Percentiles rank a stretch among this genome's conserved stretches.
Evolutionary conservation across 805 yeast genomes (phyloP).

Genomic region (Yarrowia keelungensis): DNA sequence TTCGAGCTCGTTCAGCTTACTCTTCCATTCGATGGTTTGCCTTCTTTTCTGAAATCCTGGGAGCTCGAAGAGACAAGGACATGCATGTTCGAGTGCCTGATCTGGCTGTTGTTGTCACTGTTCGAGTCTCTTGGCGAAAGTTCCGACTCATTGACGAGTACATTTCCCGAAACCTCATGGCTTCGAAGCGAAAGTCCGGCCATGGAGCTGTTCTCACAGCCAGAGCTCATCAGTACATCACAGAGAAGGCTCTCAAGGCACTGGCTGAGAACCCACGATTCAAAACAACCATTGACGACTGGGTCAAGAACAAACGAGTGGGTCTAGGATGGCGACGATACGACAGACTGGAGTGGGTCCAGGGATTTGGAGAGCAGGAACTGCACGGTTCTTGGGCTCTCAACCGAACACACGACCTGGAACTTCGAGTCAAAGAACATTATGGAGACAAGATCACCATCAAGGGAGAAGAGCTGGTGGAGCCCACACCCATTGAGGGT

Average conservation of each 20-base stretch:
- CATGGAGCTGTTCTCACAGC: conserved; percentile 5
- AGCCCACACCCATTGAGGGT: conserved; percentile 85
- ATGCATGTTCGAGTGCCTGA: conserved; percentile 57
- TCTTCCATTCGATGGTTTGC: conserved; percentile 70
- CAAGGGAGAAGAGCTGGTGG: conserved; percentile 50
- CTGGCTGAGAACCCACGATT: conserved; percentile 45
- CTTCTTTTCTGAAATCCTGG: conserved; percentile 59
- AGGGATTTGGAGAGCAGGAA: conserved; percentile 55
- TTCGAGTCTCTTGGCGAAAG: conserved; percentile 56
- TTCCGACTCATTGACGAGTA: conserved; percentile 36
- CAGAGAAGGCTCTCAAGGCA: conserved; percentile 51
- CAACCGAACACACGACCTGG: conserved; percentile 60
- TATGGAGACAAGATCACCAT: conserved; percentile 45
- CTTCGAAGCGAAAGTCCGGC: background rate
- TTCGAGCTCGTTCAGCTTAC: conserved; percentile 61
- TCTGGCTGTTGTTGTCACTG: conserved; percentile 54
- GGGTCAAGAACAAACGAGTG: conserved; percentile 45
- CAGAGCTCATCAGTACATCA: conserved; percentile 50
- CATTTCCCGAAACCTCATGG: conserved; percentile 17
- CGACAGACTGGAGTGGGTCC: conserved; percentile 77
- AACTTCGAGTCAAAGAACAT: conserved; percentile 57
- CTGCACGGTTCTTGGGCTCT: conserved; percentile 56
- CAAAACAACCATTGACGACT: conserved; percentile 34
- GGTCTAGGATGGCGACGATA: conserved; percentile 71
- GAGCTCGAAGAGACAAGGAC: conserved; percentile 47